Base-by-base conservation (phyloP, 2,329 filamentous ascomycete genomes). In the Orbilia blumenaviensis region DNA sequence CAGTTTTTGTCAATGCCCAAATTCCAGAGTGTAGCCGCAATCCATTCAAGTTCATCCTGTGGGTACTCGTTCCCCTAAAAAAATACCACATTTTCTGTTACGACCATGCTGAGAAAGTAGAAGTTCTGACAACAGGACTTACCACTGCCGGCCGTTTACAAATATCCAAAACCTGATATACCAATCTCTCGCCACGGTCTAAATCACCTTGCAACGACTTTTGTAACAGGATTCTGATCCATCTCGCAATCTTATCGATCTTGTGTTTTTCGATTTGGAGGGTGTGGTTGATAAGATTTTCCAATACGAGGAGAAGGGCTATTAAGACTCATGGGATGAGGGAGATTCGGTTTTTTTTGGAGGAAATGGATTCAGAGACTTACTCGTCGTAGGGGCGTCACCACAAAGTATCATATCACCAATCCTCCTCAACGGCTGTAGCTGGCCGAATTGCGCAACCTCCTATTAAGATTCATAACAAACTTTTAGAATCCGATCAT, bases 31-130 rank as follows among this genome's bases (percentile, higher is more conserved):
- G 78, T 78, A n/a, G 78, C 79, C 66, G 89, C 88, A n/a, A 95
- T 86, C 90, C 91, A 95, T 80, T 93, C 89, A 0, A 94, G 83
- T 80, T 95, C 92, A 2, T 87, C 86, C 0, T 83, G 79, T 0
- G 92, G 91, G 80, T 92, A 92, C 0, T 83, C 81, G 0, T 81
- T 54, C 44, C 50, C 32, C 66, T 38, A 48, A 38, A 8, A 46
- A 9, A 44, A 38, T 25, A 69, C 81, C 21, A 84, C 78, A n/a
- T n/a, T n/a, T n/a, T n/a, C n/a, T n/a, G n/a, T n/a, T n/a, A n/a
- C n/a, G n/a, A n/a, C n/a, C n/a, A n/a, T n/a, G n/a, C n/a, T n/a
- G n/a, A n/a, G n/a, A n/a, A n/a, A n/a, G n/a, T n/a, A n/a, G n/a
- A n/a, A n/a, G n/a, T n/a, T n/a, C n/a, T n/a, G n/a, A n/a, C n/a